A percentile compares a stretch with the other conserved stretches of the same genome.
phyloP scores from a whole-genome alignment of 176 grass and related monocot species.

The Miscanthus lutarioriparius region DNA sequence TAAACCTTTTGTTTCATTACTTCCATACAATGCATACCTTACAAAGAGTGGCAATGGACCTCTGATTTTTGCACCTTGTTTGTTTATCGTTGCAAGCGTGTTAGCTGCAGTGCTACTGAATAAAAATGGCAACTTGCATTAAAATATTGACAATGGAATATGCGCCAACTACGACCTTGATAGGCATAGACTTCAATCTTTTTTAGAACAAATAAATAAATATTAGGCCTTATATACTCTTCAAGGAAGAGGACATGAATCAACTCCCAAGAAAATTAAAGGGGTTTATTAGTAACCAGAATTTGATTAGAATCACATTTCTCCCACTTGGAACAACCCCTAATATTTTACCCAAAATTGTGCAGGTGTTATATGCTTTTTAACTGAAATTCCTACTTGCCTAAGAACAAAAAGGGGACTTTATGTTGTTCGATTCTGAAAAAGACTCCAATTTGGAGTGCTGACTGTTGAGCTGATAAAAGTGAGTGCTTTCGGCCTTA shows the following conservation, averaged over 20 bases:
- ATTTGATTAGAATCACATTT: neutral
- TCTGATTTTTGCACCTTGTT: neutral
- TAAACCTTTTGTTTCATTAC: neutral
- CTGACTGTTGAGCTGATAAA: neutral
- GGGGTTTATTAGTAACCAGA: neutral
- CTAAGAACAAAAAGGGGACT: neutral
- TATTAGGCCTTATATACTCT: neutral
- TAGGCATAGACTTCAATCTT: neutral
- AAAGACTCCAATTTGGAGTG: neutral
- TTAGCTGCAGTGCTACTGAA: neutral
- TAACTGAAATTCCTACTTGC: slow-evolving; percentile 13
- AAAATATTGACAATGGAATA: neutral
- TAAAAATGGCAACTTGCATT: neutral
- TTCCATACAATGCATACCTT: neutral
- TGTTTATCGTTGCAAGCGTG: neutral
- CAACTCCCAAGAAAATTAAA: neutral
- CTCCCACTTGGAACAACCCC: neutral
- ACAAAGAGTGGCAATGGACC: neutral
- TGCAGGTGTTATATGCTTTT: neutral
- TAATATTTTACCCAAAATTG: neutral
- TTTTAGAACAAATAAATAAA: neutral
- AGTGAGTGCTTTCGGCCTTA: neutral
- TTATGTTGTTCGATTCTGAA: neutral
- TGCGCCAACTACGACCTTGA: slow-evolving; percentile 3
- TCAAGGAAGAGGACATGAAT: neutral